Conservation (phyloP, 768 basidiomycete genomes). For the Pholiota molesta region DNA sequence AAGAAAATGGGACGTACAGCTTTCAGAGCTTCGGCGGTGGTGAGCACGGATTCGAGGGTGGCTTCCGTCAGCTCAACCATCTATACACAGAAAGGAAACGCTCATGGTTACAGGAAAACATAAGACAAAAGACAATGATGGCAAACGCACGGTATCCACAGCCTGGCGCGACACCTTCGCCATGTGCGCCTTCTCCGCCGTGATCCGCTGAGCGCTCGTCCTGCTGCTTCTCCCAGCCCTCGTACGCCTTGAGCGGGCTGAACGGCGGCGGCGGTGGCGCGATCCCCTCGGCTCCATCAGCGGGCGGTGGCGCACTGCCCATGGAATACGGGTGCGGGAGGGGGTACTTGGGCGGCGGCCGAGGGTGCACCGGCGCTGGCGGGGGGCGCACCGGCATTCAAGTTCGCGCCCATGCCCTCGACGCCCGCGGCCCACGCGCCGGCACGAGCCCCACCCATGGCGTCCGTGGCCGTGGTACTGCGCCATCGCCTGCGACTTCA, state of each 20-base stretch:
- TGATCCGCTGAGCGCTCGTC: constrained; percentile 30
- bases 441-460: constrained; percentile 32
- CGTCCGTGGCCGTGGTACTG: constrained; percentile 28
- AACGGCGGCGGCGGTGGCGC: background rate
- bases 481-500: constrained; percentile 41
- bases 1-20: constrained; percentile 43
- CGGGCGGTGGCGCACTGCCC: background rate
- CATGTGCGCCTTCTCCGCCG: constrained; percentile 49
- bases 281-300: background rate
- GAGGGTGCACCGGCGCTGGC: background rate
- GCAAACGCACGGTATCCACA: constrained; percentile 44
- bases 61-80: constrained; percentile 68
- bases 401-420: background rate
- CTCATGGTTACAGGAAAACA: background rate
- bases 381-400: background rate
- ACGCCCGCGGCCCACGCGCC: constrained; percentile 9
- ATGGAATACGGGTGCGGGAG: background rate
- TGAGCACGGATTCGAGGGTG: constrained; percentile 63
- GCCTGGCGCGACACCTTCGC: constrained; percentile 50
- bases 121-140: background rate
- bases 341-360: background rate
- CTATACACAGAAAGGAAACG: constrained; percentile 30
- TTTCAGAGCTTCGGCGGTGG: constrained; percentile 61
- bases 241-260: background rate
- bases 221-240: constrained; percentile 12